Evolutionary conservation across 768 basidiomycete species (phyloP).

Genomic region (Suillus weaverae): DNA sequence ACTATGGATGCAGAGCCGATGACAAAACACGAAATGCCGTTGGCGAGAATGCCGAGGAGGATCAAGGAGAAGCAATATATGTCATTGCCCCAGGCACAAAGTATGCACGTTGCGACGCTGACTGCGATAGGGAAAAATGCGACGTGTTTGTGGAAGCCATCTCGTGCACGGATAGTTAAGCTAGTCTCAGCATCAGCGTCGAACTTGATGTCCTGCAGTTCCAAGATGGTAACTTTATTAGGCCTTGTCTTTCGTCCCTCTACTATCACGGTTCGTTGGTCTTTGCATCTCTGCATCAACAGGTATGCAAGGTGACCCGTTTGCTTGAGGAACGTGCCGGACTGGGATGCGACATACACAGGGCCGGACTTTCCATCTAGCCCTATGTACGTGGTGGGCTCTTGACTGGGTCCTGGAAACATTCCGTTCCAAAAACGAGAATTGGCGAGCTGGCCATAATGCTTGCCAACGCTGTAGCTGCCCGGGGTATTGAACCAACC

Average conservation of each 20-base stretch:
- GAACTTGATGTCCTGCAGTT: conserved; percentile 13
- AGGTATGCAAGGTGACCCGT: conserved; percentile 34
- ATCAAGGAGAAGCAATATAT: conserved; percentile 34
- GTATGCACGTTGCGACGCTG: conserved; percentile 23
- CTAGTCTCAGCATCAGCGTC: conserved; percentile 6
- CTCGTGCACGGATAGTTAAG: conserved; percentile 4
- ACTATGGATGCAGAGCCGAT: conserved; percentile 23
- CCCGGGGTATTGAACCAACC: conserved; percentile 41
- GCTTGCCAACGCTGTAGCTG: conserved; percentile 35
- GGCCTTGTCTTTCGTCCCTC: conserved; percentile 22
- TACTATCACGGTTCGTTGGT: background rate
- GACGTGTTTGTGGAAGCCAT: conserved; percentile 6
- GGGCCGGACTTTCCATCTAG: conserved; percentile 31
- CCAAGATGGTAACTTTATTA: conserved; percentile 23
- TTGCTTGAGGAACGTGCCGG: conserved; percentile 30
- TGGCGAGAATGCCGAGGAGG: conserved; percentile 31
- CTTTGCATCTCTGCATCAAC: conserved; percentile 20
- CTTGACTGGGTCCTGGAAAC: conserved; percentile 30
- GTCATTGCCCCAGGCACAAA: conserved; percentile 26
- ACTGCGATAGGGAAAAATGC: conserved; percentile 26
- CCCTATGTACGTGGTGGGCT: conserved; percentile 27
- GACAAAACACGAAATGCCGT: conserved; percentile 26
- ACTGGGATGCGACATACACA: conserved; percentile 24
- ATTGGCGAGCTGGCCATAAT: conserved; percentile 30
- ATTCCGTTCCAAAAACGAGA: conserved; percentile 32